A percentile compares a stretch with the other conserved stretches of the same genome.
These are phyloP conservation scores for Penicillium coprophilum DNA, from an alignment of 495 filamentous ascomycete genomes.

Conservation along the genomic window DNA sequence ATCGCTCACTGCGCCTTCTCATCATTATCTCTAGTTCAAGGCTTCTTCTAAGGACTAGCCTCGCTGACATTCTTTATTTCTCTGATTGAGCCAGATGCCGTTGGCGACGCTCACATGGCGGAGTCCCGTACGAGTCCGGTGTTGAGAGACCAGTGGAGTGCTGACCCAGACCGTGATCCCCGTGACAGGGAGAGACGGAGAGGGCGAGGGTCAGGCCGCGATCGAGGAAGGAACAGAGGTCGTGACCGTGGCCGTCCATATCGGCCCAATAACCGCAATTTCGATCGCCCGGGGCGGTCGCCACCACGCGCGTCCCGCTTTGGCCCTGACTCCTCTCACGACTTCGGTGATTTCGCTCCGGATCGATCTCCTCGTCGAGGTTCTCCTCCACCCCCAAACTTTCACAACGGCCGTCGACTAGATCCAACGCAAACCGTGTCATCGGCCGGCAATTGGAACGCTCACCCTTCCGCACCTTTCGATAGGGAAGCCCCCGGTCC, in stretches of 20 bases:
- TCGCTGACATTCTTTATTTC: constrained; percentile 7
- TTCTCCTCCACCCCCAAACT: constrained; percentile 30
- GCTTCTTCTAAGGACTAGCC: constrained; percentile 4
- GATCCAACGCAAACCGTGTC: constrained; percentile 13
- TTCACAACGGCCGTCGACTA: constrained; percentile 18
- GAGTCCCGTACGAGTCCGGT: constrained; percentile 57
- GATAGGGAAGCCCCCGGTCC: constrained; percentile 24
- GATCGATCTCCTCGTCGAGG: constrained; percentile 32
- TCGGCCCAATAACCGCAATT: constrained; percentile 34
- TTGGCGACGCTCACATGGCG: constrained; percentile 51
- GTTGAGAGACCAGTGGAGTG: constrained; percentile 60
- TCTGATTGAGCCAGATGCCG: constrained; percentile 42
- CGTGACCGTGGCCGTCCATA: constrained; percentile 36
- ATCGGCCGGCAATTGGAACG: constrained; percentile 23
- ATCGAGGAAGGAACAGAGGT: constrained; percentile 37
- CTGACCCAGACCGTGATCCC: constrained; percentile 44
- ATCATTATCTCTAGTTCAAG: constrained; percentile 9
- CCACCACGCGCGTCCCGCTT: constrained; percentile 39
- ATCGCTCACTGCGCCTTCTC: constrained; percentile 19
- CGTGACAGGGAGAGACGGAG: constrained; percentile 39
- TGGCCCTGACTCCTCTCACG: constrained; percentile 33
- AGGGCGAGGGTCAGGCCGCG: constrained; percentile 42
- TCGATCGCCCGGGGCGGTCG: constrained; percentile 35
- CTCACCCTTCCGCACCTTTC: constrained; percentile 16
- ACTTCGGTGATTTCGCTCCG: constrained; percentile 33